Base-by-base conservation (phyloP, 116 monocot species). In the Papilionanthe hybrid region DNA sequence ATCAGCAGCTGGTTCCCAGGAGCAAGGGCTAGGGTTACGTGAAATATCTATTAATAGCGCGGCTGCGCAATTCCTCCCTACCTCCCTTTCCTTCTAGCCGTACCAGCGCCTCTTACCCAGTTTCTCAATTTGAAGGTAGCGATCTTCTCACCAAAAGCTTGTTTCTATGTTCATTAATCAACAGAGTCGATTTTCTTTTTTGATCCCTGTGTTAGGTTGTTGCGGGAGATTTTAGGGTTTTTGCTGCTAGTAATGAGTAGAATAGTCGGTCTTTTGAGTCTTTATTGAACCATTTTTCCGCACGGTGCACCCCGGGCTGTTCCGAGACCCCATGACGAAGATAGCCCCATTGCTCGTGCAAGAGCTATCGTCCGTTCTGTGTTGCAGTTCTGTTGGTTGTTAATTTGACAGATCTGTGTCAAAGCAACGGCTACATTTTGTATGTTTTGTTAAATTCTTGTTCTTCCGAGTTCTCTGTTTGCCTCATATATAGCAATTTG, bases 261-360 rank as follows among this genome's bases (percentile, higher is more conserved):
- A 63, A 25, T 23, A 22, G 25, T 22, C 23, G 25, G 0, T 6
- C 9, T 56, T 7, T 25, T 25, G 7, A 63, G 25, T 22, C 63
- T 9, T 63, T 63, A 25, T 63, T 63, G 63, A 44, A 5, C 22
- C 18, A 3, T 29, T 49, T 75, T 48, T 25, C 6, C 11, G 75
- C 75, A 75, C 75, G 49, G 22, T 75, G 49, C 49, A 75, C 75
- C 49, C 75, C 44, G 75, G 75, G 75, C 75, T 75, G 10, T 45
- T 75, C 49, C 13, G 75, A 75, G 11, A 5, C 60, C 9, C 4
- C 10, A 25, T 85, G 81, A 85, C 75, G 78, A 74, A 47, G 49
- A 65, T 49, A 81, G 81, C 85, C 81, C 85, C 85, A 81, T 74
- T 81, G 85, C 85, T 77, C 57, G 85, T 85, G 85, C 85, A 57